phyloP scores from a whole-genome alignment of 176 grass and related monocot species.

The Oryza australiensis region DNA sequence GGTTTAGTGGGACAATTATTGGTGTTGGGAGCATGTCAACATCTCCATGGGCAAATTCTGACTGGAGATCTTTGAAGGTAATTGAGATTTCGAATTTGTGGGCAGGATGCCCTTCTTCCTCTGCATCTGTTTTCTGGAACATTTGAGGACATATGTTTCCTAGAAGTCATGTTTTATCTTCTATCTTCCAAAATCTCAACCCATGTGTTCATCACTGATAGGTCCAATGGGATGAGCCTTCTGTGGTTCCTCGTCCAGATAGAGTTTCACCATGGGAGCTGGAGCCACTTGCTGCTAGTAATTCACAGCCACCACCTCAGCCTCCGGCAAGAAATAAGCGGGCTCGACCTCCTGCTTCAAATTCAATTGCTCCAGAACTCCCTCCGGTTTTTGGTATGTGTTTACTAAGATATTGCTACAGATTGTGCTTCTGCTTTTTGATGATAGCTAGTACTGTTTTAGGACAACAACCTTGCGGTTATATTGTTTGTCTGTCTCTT shows the following conservation, averaged over 20 bases:
- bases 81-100: slow-evolving; percentile 12
- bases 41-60: slow-evolving; percentile 73
- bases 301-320: slow-evolving; percentile 34
- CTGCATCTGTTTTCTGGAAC: neutral
- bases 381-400: slow-evolving; percentile 59
- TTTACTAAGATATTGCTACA: slow-evolving; percentile 10
- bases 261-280: slow-evolving; percentile 87
- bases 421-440: slow-evolving; percentile 8
- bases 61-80: slow-evolving; percentile 86
- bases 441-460: neutral
- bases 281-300: slow-evolving; percentile 47
- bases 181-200: slow-evolving; percentile 21
- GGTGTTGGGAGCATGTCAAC: slow-evolving; percentile 56
- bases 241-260: slow-evolving; percentile 54
- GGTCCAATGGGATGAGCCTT: slow-evolving; percentile 84
- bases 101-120: neutral
- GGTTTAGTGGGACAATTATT: slow-evolving; percentile 81
- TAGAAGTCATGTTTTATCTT: neutral
- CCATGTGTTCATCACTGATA: slow-evolving; percentile 26
- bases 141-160: neutral
- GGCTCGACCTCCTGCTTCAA: slow-evolving; percentile 40
- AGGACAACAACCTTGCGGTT: neutral
- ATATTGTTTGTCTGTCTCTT: neutral
- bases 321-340: slow-evolving; percentile 58
- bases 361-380: slow-evolving; percentile 47